Percentiles rank a stretch among this genome's conserved stretches.
phyloP scores from a whole-genome alignment of 768 basidiomycete species.

The Podaxis sp. region DNA sequence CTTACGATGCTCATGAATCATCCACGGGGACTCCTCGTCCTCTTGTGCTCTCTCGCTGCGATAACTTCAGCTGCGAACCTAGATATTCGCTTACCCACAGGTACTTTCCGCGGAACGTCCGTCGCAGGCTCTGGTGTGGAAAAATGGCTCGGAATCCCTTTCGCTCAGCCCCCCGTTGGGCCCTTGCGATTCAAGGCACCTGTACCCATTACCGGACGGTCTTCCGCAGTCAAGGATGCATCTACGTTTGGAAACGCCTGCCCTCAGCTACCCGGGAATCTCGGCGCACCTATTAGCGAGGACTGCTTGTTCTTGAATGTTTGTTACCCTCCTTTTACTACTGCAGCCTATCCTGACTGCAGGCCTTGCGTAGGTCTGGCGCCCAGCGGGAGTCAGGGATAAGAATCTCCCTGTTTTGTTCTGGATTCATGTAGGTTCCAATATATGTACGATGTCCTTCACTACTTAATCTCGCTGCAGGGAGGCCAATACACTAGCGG shows the following conservation, averaged over 20 bases:
- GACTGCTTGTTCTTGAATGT: constrained; percentile 59
- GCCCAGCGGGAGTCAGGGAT: constrained; percentile 26
- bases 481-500: constrained; percentile 47
- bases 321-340: constrained; percentile 10
- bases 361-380: constrained; percentile 29
- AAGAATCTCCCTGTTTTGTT: constrained; percentile 36
- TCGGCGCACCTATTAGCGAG: constrained; percentile 47
- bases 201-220: constrained; percentile 33
- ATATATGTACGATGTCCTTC: not conserved
- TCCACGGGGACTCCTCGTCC: constrained; percentile 15
- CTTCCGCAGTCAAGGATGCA: constrained; percentile 36
- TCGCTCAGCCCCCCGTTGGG: constrained; percentile 55
- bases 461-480: constrained; percentile 22
- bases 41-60: constrained; percentile 3
- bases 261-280: constrained; percentile 39
- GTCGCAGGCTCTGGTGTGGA: constrained; percentile 37
- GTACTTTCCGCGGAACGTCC: constrained; percentile 45
- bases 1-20: not conserved
- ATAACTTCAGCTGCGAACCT: constrained; percentile 21
- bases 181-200: constrained; percentile 57
- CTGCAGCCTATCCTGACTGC: not conserved
- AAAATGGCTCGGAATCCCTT: constrained; percentile 62
- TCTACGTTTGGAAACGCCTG: constrained; percentile 54
- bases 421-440: constrained; percentile 32
- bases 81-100: constrained; percentile 38